Conservation (phyloP, 805 yeast species). For the Starmerella cellae region DNA sequence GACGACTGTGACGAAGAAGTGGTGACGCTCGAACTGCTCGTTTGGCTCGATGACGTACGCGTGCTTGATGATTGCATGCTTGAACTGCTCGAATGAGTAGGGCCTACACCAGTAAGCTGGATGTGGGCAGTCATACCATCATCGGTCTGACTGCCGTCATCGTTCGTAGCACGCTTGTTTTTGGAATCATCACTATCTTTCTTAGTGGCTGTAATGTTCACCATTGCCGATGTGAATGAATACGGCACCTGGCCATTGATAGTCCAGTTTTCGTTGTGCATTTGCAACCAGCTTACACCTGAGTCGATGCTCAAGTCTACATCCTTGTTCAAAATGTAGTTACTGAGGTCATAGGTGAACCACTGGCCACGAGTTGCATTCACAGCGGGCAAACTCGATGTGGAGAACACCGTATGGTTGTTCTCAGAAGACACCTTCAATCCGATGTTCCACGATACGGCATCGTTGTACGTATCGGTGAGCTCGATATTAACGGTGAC, state of each 20-base stretch:
- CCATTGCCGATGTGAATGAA: conserved; percentile 30
- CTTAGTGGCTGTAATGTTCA: conserved; percentile 43
- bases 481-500: conserved; percentile 33
- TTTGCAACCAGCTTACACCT: conserved; percentile 49
- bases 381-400: conserved; percentile 37
- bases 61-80: conserved; percentile 24
- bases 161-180: conserved; percentile 24
- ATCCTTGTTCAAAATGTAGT: conserved; percentile 36
- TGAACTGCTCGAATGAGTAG: conserved; percentile 2
- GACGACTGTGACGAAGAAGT: conserved; percentile 22
- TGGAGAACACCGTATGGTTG: conserved; percentile 30
- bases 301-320: conserved; percentile 26
- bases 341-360: conserved; percentile 46
- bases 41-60: conserved; percentile 22
- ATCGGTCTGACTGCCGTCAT: conserved; percentile 6
- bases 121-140: conserved; percentile 15
- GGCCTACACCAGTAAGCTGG: conserved; percentile 17
- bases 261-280: conserved; percentile 47
- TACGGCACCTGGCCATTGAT: conserved; percentile 52
- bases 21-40: conserved; percentile 17
- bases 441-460: conserved; percentile 22
- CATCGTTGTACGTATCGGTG: conserved; percentile 28
- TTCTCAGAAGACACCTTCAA: conserved; percentile 19
- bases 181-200: conserved; percentile 26
- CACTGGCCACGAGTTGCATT: conserved; percentile 57